A percentile compares a stretch with the other conserved stretches of the same genome.
These are phyloP conservation scores for Cornus kousa DNA, from an alignment of 148 eudicot species.

Conservation along the genomic window DNA sequence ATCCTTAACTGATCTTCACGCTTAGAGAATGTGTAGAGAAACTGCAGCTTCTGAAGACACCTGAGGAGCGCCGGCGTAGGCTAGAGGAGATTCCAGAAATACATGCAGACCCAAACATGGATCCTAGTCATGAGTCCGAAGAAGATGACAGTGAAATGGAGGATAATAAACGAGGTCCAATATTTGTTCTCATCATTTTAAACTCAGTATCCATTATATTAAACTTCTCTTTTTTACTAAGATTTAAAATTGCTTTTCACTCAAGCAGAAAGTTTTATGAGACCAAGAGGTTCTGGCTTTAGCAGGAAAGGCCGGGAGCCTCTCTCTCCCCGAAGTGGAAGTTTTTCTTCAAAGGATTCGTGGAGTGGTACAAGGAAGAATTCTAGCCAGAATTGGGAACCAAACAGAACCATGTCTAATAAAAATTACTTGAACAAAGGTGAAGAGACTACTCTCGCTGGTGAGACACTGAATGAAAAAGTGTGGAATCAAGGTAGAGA, in stretches of 20 bases:
- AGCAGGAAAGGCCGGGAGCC: slow-evolving; percentile 60
- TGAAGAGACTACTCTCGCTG: slow-evolving; percentile 33
- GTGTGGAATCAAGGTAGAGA: slow-evolving; percentile 50
- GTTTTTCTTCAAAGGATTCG: slow-evolving; percentile 50
- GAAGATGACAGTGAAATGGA: slow-evolving; percentile 68
- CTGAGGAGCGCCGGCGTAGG: slow-evolving; percentile 92
- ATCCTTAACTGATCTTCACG: slow-evolving; percentile 72
- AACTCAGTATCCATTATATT: neutral
- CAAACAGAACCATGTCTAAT: slow-evolving; percentile 40
- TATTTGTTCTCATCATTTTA: slow-evolving; percentile 1
- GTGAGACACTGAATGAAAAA: slow-evolving; percentile 37
- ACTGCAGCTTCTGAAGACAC: slow-evolving; percentile 81
- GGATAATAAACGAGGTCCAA: slow-evolving; percentile 58
- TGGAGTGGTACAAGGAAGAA: slow-evolving; percentile 54
- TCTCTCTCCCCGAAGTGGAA: slow-evolving; percentile 58
- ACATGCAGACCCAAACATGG: slow-evolving; percentile 97
- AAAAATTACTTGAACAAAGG: slow-evolving; percentile 40
- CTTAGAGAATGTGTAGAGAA: slow-evolving; percentile 98
- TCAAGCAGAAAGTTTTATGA: slow-evolving; percentile 47
- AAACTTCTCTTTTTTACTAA: neutral
- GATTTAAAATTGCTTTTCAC: slow-evolving; percentile 12
- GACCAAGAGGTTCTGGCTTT: slow-evolving; percentile 47
- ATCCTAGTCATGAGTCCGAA: slow-evolving; percentile 81
- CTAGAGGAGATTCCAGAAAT: slow-evolving; percentile 82
- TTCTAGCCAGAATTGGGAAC: slow-evolving; percentile 53